These are phyloP conservation scores for Populus pruinosa DNA, from an alignment of 345 rosid species.

Conservation along the genomic window DNA sequence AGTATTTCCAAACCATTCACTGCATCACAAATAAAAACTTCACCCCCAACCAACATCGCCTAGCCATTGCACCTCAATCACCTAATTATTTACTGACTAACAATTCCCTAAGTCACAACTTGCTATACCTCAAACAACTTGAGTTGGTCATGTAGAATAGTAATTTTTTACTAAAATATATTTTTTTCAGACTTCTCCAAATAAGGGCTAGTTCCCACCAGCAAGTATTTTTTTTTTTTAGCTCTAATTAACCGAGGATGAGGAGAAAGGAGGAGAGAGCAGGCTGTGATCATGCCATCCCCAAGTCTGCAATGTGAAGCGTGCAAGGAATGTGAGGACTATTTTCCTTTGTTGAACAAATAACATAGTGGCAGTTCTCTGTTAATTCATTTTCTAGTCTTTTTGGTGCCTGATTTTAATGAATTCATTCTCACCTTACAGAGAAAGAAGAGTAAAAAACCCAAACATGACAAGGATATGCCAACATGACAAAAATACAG, in stretches of 20 bases:
- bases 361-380: no score
- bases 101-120: no score
- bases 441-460: neutral
- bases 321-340: neutral
- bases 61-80: neutral
- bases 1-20: neutral
- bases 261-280: neutral
- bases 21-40: neutral
- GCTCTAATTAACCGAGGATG: neutral
- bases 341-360: neutral
- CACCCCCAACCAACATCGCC: neutral
- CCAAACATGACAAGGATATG: neutral
- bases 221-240: neutral
- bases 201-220: no score
- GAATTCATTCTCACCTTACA: neutral
- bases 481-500: neutral
- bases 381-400: neutral
- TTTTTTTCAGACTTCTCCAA: no score
- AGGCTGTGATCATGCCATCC: neutral
- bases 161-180: no score
- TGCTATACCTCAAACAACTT: no score
- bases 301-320: neutral
- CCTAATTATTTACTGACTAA: neutral
- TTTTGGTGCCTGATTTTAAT: neutral
- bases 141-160: no score